Conservation (phyloP, 768 basidiomycete species). For the Boletus tomentosulus region DNA sequence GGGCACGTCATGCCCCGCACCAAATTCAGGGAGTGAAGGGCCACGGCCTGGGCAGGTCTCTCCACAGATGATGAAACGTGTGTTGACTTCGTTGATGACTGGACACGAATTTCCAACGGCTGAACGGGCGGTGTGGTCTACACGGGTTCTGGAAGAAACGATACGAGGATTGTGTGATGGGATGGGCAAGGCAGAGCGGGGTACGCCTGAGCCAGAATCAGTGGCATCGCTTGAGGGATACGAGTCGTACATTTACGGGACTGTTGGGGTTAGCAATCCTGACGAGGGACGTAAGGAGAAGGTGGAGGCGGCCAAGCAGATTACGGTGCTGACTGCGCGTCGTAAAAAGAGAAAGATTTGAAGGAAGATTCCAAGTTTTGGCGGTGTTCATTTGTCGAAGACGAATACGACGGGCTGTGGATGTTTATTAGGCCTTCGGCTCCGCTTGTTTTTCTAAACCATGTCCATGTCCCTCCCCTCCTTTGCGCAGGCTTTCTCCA, state of each 20-base stretch:
- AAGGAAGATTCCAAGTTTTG: too few relatives aligned
- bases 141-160: slow-evolving; percentile 64
- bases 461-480: slow-evolving; percentile 67
- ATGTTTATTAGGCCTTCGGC: not conserved
- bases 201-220: slow-evolving; percentile 36
- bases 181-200: slow-evolving; percentile 43
- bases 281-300: slow-evolving; percentile 25
- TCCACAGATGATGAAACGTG: slow-evolving; percentile 61
- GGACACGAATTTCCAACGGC: slow-evolving; percentile 74
- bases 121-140: slow-evolving; percentile 62
- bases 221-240: slow-evolving; percentile 55
- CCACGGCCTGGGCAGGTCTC: slow-evolving; percentile 62
- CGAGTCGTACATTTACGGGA: slow-evolving; percentile 54
- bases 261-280: slow-evolving; percentile 49
- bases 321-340: slow-evolving; percentile 60
- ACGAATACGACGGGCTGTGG: not conserved
- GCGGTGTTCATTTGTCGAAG: too few relatives aligned
- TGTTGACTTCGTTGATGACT: slow-evolving; percentile 63
- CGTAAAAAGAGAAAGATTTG: slow-evolving; percentile 40
- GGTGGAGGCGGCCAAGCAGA: slow-evolving; percentile 18
- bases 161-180: slow-evolving; percentile 67
- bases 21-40: slow-evolving; percentile 26
- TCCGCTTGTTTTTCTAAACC: slow-evolving; percentile 5
- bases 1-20: slow-evolving; percentile 37
- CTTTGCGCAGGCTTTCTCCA: slow-evolving; percentile 73